These are phyloP conservation scores for Knufia fluminis DNA, from an alignment of 2,329 filamentous ascomycete genomes.

Conservation along the genomic window DNA sequence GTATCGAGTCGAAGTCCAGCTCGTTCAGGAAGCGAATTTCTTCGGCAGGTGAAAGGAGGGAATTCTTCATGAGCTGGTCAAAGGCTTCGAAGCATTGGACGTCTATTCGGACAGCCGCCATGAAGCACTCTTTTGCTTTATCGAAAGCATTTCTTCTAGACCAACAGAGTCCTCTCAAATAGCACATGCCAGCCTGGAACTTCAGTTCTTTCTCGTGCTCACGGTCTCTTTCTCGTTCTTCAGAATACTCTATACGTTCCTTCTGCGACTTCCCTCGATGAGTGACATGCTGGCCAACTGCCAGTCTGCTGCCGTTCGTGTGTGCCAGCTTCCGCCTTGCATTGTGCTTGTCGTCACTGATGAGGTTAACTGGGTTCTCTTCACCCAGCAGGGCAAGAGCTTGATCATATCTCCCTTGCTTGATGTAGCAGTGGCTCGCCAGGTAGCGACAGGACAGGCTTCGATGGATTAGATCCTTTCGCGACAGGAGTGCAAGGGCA, in stretches of 20 bases:
- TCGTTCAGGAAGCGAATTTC: conserved; percentile 84
- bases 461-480: conserved; percentile 69
- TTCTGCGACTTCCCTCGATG: conserved; percentile 39
- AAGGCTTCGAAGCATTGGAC: conserved; percentile 98
- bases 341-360: conserved; percentile 52
- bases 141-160: conserved; percentile 97
- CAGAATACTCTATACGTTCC: conserved; percentile 48
- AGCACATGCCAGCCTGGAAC: conserved; percentile 96
- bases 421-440: conserved; percentile 86
- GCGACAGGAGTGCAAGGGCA: conserved; percentile 74
- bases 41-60: conserved; percentile 77
- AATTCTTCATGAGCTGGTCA: conserved; percentile 95
- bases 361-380: conserved; percentile 83
- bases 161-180: conserved; percentile 83
- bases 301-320: conserved; percentile 39
- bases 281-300: conserved; percentile 41
- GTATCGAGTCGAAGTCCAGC: conserved; percentile 79
- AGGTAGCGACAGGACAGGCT: conserved; percentile 87
- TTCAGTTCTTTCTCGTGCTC: conserved; percentile 68
- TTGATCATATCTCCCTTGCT: conserved; percentile 82
- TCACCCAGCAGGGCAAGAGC: conserved; percentile 80
- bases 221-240: conserved; percentile 47
- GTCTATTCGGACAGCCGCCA: conserved; percentile 91
- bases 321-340: conserved; percentile 63
- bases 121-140: conserved; percentile 95